These are phyloP conservation scores for Madurella fahalii DNA, from an alignment of 2,329 filamentous ascomycete species.

Conservation along the genomic window DNA sequence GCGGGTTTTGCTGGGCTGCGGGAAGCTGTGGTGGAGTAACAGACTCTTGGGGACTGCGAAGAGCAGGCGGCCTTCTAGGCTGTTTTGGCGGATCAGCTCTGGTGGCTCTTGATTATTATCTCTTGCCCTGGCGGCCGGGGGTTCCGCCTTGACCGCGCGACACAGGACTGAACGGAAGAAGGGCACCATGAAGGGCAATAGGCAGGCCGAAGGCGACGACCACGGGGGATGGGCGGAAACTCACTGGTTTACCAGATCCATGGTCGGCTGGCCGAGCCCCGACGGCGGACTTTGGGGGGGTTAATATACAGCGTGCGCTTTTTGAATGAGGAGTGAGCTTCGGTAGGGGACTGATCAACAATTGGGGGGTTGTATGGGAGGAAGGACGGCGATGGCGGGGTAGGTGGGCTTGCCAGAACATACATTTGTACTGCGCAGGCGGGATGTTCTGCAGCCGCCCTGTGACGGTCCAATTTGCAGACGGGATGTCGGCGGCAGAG, in stretches of 20 bases:
- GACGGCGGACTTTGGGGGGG: neutral
- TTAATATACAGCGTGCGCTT: too few relatives aligned
- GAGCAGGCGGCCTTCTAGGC: slow-evolving; percentile 85
- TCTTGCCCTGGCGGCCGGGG: slow-evolving; percentile 7
- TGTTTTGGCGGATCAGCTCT: slow-evolving; percentile 37
- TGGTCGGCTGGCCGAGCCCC: slow-evolving; percentile 26
- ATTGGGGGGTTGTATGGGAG: too few relatives aligned
- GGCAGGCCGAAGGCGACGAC: neutral
- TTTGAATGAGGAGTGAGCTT: too few relatives aligned
- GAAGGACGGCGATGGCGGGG: slow-evolving; percentile 9
- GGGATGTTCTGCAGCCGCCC: neutral
- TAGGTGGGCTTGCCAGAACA: neutral
- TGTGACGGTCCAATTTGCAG: neutral
- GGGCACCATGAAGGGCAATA: neutral
- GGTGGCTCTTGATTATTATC: slow-evolving; percentile 31
- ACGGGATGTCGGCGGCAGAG: too few relatives aligned
- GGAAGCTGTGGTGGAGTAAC: slow-evolving; percentile 35
- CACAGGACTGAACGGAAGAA: neutral
- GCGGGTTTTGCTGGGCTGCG: neutral
- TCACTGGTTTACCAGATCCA: slow-evolving; percentile 54
- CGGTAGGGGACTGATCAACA: too few relatives aligned
- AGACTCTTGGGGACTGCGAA: slow-evolving; percentile 98
- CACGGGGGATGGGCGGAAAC: slow-evolving; percentile 27
- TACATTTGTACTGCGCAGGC: neutral
- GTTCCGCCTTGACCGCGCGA: neutral